Evolutionary conservation across 2,329 filamentous ascomycete genomes (phyloP).

Genomic region (Lecanicillium sp.): DNA sequence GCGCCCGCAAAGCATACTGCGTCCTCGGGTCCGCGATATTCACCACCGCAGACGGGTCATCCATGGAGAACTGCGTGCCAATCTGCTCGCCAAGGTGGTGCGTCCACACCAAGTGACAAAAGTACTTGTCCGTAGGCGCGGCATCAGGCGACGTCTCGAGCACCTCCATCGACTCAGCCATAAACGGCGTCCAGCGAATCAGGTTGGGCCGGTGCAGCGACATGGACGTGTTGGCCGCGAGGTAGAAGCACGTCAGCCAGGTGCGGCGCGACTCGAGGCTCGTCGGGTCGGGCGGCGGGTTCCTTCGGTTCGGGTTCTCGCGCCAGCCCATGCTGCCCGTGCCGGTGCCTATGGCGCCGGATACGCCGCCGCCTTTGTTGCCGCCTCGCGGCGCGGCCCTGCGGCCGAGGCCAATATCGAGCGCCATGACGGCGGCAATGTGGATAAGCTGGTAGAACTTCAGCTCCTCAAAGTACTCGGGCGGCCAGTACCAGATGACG

Average conservation of each 20-base stretch:
- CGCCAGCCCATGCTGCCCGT: constrained; percentile 22
- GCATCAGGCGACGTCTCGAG: constrained; percentile 47
- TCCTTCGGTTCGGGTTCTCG: constrained; percentile 33
- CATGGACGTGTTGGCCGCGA: constrained; percentile 53
- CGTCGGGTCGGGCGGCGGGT: constrained; percentile 38
- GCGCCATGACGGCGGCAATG: constrained; percentile 71
- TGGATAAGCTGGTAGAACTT: constrained; percentile 88
- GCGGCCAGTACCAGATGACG: constrained; percentile 80
- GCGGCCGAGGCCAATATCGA: constrained; percentile 70
- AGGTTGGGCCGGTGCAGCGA: constrained; percentile 53
- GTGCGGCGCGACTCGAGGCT: constrained; percentile 48
- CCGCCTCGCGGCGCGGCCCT: constrained; percentile 15
- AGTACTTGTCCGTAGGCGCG: constrained; percentile 46
- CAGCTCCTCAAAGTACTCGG: constrained; percentile 74
- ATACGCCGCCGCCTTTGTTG: constrained; percentile 8
- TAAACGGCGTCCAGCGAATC: constrained; percentile 52
- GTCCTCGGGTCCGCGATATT: constrained; percentile 55
- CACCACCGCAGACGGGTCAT: constrained; percentile 49
- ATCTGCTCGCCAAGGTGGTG: constrained; percentile 62
- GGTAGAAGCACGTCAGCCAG: constrained; percentile 53
- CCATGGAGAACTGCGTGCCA: constrained; percentile 56
- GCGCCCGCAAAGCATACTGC: constrained; percentile 55
- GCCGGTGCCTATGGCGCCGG: neutral
- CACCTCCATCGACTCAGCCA: constrained; percentile 51
- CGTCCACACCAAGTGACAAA: constrained; percentile 53